Evolutionary conservation across 2,329 filamentous ascomycete genomes (phyloP), one percentile per base, ranked within the genome.

Genomic region (Aschersonia sp.): DNA sequence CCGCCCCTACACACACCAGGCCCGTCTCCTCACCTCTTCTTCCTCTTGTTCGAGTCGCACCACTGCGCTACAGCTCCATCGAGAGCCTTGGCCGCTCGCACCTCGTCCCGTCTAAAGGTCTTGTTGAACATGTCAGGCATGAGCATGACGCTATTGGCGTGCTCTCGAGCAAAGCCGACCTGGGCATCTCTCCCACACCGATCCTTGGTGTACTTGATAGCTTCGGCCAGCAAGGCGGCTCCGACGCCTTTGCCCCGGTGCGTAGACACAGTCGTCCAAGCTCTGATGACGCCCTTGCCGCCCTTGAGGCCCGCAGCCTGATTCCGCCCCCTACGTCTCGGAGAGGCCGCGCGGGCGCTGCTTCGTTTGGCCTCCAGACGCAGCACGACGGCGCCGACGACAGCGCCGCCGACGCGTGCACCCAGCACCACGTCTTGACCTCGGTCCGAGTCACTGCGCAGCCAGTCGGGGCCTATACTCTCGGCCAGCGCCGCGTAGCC

Each of bases 201-300:
- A 62, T 81, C 79, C 55, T 76, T 75, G 51, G 84, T 82, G 48
- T 83, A 62, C 49, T 73, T 72, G 2, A 89, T 80, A 2, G 84
- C 86, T 55, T 85, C 83, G 54, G 83, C 76, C 45, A 95, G 69
- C 56, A 95, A 65, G 32, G 80, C 82, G 41, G 69, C 73, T 3
- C 88, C 89, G 30, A 94, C 70, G 0, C 88, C 87, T 52, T 78
- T 77, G 32, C 77, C 71, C 30, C 89, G 75, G 61, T 87, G 88
- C 54, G 73, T 71, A 46, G 80, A 65, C 59, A 74, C 73, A 2
- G 88, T 85, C 2, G 87, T 91, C 88, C 89, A 95, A 1, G 85
- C 88, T 31, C 85, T 77, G 49, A 95, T 82, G 45, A 88, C 69
- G 6, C 82, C 85, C 52, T 75, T 76, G 47, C 82, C 83, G 38